Base-by-base conservation (phyloP, 805 yeast species). In the Spathaspora girioi region DNA sequence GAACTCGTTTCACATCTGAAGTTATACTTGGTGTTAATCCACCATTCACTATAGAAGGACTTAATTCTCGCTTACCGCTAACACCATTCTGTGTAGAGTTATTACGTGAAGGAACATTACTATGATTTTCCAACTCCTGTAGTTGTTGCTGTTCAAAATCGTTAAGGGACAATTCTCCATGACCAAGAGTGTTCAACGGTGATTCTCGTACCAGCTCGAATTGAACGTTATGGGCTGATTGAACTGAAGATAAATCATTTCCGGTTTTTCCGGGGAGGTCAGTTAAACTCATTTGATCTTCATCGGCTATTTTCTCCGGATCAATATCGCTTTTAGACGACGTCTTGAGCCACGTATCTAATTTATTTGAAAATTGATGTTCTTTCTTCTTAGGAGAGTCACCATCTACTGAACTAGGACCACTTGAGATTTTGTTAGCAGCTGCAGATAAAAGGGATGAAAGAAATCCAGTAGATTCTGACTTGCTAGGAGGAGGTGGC, bases 201-300 rank as follows among this genome's bases (percentile, higher is more conserved):
- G 81, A 68, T 41, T 74, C 74, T 45, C 79, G 67, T 3, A 81
- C 64, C 0, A 82, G 75, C 50, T 68, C 76, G 56, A 81, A 81
- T 29, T 70, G 76, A 18, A 81, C 76, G 26, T 48, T 67, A 66
- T 48, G 51, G 9, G 57, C 46, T 2, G 55, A 44, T 23, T 19
- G 17, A n/a, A 49, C 18, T 10, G 51, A 43, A 15, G 45, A 43
- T 15, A 7, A 18, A 32, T 45, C 47, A 35, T 45, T 45, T 14
- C 10, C 9, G 12, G 15, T 10, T 15, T 19, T 14, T 11, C 31
- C 11, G 38, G 26, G 32, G 2, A 8, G 12, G 6, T 31, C 43
- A 14, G 15, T 26, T 17, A 20, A 2, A 42, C 45, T 23, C 17
- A 35, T 17, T 23, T 44, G 49, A 23, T 27, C 42, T 12, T 19